A percentile compares a stretch with the other conserved stretches of the same genome.
phyloP scores from a whole-genome alignment of 1,284 basidiomycete species.

The Chondrostereum purpureum region DNA sequence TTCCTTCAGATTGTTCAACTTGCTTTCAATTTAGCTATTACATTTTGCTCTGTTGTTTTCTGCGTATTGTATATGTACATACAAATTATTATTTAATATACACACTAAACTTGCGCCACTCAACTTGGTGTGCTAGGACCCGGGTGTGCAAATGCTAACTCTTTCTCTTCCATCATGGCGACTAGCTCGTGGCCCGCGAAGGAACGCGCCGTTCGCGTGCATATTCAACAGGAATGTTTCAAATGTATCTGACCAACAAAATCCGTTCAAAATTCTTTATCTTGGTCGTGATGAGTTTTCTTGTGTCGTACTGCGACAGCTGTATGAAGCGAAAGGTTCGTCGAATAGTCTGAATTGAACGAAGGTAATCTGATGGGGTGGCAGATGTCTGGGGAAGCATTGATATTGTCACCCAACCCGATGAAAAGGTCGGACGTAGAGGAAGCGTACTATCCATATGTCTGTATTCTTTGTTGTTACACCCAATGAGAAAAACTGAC shows the following conservation, averaged over 20 bases:
- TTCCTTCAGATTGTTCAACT: no score
- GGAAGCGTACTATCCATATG: slow-evolving; percentile 45
- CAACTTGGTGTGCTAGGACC: no score
- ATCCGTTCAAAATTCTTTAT: slow-evolving; percentile 53
- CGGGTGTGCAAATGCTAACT: no score
- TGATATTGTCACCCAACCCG: slow-evolving; percentile 55
- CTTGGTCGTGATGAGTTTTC: slow-evolving; percentile 74
- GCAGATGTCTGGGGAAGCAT: slow-evolving; percentile 59
- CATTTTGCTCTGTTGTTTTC: no score
- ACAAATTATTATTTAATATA: no score
- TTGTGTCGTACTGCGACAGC: slow-evolving; percentile 47
- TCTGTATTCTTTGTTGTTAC: slow-evolving; percentile 27
- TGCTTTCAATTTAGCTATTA: no score
- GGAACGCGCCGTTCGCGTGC: no score
- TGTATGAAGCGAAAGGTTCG: slow-evolving; percentile 45
- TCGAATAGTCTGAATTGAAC: slow-evolving; percentile 8
- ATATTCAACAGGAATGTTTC: no score
- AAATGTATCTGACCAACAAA: neutral
- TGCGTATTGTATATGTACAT: no score
- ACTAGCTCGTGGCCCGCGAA: no score
- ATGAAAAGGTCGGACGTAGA: slow-evolving; percentile 45
- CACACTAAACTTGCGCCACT: no score
- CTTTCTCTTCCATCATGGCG: no score
- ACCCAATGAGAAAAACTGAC: slow-evolving; percentile 8
- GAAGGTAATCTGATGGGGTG: slow-evolving; percentile 10